Conservation (phyloP, 129 eudicot genomes). For the Cynara cardunculus region DNA sequence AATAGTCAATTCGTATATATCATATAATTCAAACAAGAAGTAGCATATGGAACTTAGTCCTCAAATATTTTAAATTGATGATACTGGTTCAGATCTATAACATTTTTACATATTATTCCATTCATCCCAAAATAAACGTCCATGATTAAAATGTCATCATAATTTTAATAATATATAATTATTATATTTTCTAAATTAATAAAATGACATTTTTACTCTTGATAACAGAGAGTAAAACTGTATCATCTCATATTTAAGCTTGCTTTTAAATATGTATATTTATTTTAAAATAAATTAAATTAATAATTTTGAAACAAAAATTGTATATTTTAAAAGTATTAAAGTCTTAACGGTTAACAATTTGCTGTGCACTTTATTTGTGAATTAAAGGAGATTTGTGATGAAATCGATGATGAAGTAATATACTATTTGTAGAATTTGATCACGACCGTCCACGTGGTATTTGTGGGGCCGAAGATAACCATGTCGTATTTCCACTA, state of each 20-base stretch:
- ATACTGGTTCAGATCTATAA: neutral
- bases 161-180: too few species aligned
- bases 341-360: too few species aligned
- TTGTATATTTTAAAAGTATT: too few species aligned
- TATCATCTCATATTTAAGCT: too few species aligned
- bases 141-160: too few species aligned
- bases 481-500: conserved; percentile 2
- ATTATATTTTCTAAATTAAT: too few species aligned
- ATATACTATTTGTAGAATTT: too few species aligned
- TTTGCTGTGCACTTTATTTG: neutral
- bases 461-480: neutral
- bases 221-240: too few species aligned
- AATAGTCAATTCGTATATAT: conserved; percentile 4
- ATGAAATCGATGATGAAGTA: neutral
- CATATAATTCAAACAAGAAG: neutral
- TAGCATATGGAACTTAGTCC: neutral
- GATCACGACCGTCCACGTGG: neutral
- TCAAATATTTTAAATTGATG: neutral
- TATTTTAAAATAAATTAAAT: too few species aligned
- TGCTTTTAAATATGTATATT: too few species aligned
- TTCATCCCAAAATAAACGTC: neutral
- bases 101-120: neutral
- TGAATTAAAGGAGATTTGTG: neutral
- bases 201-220: too few species aligned
- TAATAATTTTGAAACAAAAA: too few species aligned